Percentiles rank a stretch among this genome's conserved stretches.
These are phyloP conservation scores for Meyerozyma carpophila DNA, from an alignment of 1,139 yeast species.

Conservation along the genomic window DNA sequence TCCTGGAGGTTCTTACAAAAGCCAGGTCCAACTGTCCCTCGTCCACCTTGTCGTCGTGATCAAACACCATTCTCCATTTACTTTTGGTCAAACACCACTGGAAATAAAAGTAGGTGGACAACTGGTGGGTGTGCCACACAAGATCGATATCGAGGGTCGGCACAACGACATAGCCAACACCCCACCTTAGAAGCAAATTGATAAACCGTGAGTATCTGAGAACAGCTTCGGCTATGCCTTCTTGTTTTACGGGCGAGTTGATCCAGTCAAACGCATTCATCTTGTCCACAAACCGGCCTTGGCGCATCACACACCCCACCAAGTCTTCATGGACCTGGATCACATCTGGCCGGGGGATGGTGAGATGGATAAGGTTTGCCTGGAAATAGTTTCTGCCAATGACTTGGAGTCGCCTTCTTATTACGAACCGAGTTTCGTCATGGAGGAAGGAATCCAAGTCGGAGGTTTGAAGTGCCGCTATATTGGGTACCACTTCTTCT, in stretches of 20 bases:
- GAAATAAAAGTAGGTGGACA: constrained; percentile 20
- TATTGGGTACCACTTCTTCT: not conserved
- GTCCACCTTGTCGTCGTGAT: constrained; percentile 26
- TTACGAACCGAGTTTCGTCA: not conserved
- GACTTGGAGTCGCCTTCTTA: not conserved
- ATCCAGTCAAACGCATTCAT: constrained; percentile 29
- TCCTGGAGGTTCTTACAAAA: constrained; percentile 16
- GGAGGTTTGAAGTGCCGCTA: not conserved
- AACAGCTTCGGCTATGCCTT: constrained; percentile 16
- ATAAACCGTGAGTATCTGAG: constrained; percentile 24
- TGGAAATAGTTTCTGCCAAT: constrained; percentile 12
- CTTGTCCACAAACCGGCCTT: constrained; percentile 24
- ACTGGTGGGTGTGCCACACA: constrained; percentile 37
- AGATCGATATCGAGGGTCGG: constrained; percentile 38
- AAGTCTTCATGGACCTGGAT: constrained; percentile 21
- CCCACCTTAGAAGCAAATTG: constrained; percentile 11
- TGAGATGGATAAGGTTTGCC: constrained; percentile 16
- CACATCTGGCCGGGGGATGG: constrained; percentile 10
- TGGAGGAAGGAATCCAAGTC: not conserved
- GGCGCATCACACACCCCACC: constrained; percentile 26
- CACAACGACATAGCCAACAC: constrained; percentile 14
- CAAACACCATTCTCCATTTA: constrained; percentile 11
- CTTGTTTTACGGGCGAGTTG: constrained; percentile 15
- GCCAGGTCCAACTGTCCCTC: constrained; percentile 15
- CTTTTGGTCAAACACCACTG: constrained; percentile 11